Evolutionary conservation across 805 yeast species (phyloP).

Genomic region (Kazachstania viticola): DNA sequence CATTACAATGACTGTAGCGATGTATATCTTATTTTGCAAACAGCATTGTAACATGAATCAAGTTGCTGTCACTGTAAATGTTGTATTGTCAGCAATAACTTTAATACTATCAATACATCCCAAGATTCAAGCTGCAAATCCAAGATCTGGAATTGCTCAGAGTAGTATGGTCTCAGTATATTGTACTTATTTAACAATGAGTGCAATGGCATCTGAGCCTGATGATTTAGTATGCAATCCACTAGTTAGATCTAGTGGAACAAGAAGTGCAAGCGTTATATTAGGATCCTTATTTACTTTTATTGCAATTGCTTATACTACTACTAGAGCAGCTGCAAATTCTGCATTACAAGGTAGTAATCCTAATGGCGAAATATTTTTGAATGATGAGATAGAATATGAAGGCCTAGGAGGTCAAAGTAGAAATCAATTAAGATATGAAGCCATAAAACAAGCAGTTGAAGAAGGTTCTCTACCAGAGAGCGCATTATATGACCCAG

Average conservation of each 20-base stretch:
- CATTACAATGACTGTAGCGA: slow-evolving; percentile 57
- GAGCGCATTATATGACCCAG: slow-evolving; percentile 69
- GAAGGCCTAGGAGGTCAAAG: slow-evolving; percentile 33
- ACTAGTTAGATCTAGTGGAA: slow-evolving; percentile 74
- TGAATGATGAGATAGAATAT: slow-evolving; percentile 27
- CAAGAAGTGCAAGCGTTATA: slow-evolving; percentile 78
- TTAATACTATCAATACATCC: slow-evolving; percentile 70
- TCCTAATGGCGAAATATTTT: slow-evolving; percentile 26
- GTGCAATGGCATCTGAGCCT: slow-evolving; percentile 94
- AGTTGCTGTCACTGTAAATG: slow-evolving; percentile 70
- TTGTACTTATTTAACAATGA: slow-evolving; percentile 80
- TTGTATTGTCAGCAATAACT: slow-evolving; percentile 51
- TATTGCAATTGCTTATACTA: slow-evolving; percentile 91
- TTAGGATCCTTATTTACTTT: slow-evolving; percentile 91
- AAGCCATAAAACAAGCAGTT: slow-evolving; percentile 89
- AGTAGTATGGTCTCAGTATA: slow-evolving; percentile 90
- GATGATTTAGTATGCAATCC: slow-evolving; percentile 92
- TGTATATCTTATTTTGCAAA: slow-evolving; percentile 76
- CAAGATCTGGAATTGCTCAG: slow-evolving; percentile 94
- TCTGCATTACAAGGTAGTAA: slow-evolving; percentile 45
- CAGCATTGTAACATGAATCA: slow-evolving; percentile 81
- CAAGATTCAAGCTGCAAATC: slow-evolving; percentile 79
- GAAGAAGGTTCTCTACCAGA: slow-evolving; percentile 91
- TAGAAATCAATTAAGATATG: slow-evolving; percentile 66
- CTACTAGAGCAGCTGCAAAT: slow-evolving; percentile 90